Evolutionary conservation across 1,284 basidiomycete genomes (phyloP).

Genomic region (Malassezia nana): DNA sequence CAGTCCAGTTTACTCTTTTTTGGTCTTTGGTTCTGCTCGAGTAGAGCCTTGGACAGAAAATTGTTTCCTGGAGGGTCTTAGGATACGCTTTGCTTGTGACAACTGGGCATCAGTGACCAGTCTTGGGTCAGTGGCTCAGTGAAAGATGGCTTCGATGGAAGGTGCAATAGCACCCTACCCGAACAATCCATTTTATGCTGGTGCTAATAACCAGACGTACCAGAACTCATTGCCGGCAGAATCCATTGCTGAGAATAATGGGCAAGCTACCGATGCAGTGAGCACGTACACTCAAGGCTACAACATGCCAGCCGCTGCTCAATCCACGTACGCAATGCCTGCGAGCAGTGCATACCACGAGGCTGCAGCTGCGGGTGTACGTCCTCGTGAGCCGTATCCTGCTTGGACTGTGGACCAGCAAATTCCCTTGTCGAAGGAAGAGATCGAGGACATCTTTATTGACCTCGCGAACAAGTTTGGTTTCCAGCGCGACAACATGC

Average conservation of each 20-base stretch:
- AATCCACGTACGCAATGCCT: neutral
- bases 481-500: slow-evolving; percentile 70
- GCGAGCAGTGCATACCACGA: slow-evolving; percentile 14
- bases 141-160: neutral
- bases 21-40: neutral
- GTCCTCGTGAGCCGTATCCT: slow-evolving; percentile 65
- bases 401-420: slow-evolving; percentile 85
- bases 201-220: neutral
- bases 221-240: neutral
- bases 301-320: neutral
- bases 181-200: neutral
- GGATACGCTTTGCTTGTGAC: neutral
- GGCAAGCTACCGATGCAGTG: neutral
- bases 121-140: neutral
- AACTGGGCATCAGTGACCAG: neutral
- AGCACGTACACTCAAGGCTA: neutral
- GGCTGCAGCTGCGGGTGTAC: slow-evolving; percentile 15
- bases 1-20: neutral
- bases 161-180: neutral
- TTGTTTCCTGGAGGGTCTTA: neutral
- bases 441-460: slow-evolving; percentile 96
- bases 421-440: slow-evolving; percentile 92
- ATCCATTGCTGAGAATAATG: neutral
- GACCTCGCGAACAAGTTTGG: slow-evolving; percentile 98
- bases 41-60: neutral